phyloP scores from a whole-genome alignment of 2,329 filamentous ascomycete species.

The Neurospora sp. region DNA sequence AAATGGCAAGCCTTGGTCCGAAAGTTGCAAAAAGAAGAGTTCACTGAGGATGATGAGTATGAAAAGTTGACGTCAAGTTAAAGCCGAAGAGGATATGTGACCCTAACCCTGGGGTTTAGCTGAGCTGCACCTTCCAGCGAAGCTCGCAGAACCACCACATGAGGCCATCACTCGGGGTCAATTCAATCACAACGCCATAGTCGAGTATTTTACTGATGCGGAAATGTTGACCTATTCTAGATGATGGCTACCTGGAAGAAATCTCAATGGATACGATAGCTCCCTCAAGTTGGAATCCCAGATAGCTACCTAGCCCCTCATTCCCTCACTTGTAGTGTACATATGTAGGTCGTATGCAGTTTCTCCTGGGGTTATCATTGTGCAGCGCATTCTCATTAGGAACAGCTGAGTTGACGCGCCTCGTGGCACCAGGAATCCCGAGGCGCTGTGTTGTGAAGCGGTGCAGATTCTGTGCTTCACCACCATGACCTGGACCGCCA shows the following conservation, averaged over 20 bases:
- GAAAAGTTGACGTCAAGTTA: background rate
- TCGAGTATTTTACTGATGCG: background rate
- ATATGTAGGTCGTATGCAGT: background rate
- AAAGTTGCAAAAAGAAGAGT: background rate
- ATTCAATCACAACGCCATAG: background rate
- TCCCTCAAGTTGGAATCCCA: background rate
- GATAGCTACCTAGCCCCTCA: background rate
- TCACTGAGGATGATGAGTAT: background rate
- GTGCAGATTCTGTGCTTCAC: background rate
- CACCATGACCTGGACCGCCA: background rate
- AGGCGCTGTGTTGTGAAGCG: background rate
- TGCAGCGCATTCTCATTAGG: background rate
- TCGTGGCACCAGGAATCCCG: background rate
- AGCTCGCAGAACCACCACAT: background rate
- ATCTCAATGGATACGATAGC: background rate
- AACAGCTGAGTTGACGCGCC: background rate
- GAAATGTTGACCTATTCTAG: background rate
- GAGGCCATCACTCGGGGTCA: background rate
- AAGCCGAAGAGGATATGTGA: background rate
- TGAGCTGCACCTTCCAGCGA: background rate
- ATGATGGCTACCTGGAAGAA: background rate
- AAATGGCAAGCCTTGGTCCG: background rate
- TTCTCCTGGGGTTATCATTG: background rate
- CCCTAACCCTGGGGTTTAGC: background rate
- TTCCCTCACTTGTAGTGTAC: background rate